Evolutionary conservation across 306 rosid genomes (phyloP), one percentile per base, ranked within the genome.

Genomic region (Hippophae rhamnoides): DNA sequence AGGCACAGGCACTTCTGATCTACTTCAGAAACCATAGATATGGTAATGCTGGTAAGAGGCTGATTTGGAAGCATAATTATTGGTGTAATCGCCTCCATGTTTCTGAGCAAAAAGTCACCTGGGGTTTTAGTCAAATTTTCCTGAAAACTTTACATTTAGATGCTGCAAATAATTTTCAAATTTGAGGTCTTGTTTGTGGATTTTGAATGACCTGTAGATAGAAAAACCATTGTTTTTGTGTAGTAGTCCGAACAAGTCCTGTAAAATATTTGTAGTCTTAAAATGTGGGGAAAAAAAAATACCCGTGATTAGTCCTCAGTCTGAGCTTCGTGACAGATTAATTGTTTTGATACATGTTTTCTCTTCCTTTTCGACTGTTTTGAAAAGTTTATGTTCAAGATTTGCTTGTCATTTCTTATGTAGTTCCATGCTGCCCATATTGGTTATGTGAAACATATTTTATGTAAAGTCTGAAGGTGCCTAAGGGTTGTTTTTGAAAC

Each of bases 1-100:
- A 93, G 99, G 99, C 99, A 12, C 99, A 88, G 71, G 76, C 80
- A 27, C 99, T 93, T 66, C 99, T 93, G 41, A 84, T 82, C 76
- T 86, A 56, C 81, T 88, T 93, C 77, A 86, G 94, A 82, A 86
- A 66, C 82, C 95, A 89, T 67, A 84, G 97, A 70, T 96, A 90
- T 55, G 92, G 94, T 44, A 88, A 82, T 76, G 78, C 85, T 9
- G 95, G 94, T 18, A 71, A 82, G 97, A 78, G 88, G 85, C 69
- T 93, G 89, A 93, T 66, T 64, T 62, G 56, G 54, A 60, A 31
- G 49, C 58, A 25, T 64, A 58, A 59, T 63, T 70, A 14, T 60
- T 56, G 12, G 64, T 67, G 23, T 18, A 49, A 48, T 48, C 45
- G 40, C 62, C 70, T 14, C 23, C 1, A 18, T 18, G 23, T 18